Evolutionary conservation across 2,329 filamentous ascomycete genomes (phyloP).

Genomic region (Sphaerulina vaccinii): DNA sequence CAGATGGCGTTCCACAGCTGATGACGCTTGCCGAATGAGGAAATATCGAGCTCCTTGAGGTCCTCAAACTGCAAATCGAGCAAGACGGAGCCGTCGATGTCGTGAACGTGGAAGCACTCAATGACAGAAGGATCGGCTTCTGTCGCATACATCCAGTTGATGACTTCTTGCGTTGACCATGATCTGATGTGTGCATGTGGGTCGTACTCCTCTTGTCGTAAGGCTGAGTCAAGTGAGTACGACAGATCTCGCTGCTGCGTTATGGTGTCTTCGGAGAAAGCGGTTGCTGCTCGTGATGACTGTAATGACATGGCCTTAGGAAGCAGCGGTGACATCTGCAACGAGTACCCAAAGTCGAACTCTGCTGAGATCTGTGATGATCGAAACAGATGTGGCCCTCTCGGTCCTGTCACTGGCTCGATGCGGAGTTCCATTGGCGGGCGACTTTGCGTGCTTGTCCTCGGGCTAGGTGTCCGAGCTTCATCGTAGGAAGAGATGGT

Average conservation of each 20-base stretch:
- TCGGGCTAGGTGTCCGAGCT: slow-evolving; percentile 71
- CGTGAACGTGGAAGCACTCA: slow-evolving; percentile 84
- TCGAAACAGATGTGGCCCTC: slow-evolving; percentile 83
- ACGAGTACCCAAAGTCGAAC: slow-evolving; percentile 50
- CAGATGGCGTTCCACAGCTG: slow-evolving; percentile 79
- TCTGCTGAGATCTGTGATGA: slow-evolving; percentile 62
- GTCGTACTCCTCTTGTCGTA: slow-evolving; percentile 20
- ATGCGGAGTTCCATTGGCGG: slow-evolving; percentile 59
- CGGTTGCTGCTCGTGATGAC: slow-evolving; percentile 43
- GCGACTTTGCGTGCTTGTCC: slow-evolving; percentile 54
- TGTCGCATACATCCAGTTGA: slow-evolving; percentile 80
- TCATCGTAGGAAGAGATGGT: slow-evolving; percentile 88
- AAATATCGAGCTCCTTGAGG: slow-evolving; percentile 75
- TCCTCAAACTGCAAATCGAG: slow-evolving; percentile 91
- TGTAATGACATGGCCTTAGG: slow-evolving; percentile 54
- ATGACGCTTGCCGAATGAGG: slow-evolving; percentile 77
- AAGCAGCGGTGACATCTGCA: slow-evolving; percentile 73
- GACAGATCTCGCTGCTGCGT: slow-evolving; percentile 29
- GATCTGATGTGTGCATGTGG: slow-evolving; percentile 47
- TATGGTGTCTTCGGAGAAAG: slow-evolving; percentile 40
- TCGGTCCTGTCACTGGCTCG: slow-evolving; percentile 74
- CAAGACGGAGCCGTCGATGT: slow-evolving; percentile 84
- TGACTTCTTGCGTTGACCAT: slow-evolving; percentile 76
- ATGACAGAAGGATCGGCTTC: slow-evolving; percentile 76
- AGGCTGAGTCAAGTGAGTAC: slow-evolving; percentile 33